Percentiles rank a stretch among this genome's conserved stretches.
phyloP scores from a whole-genome alignment of 2,329 filamentous ascomycete species.

The Penicillium sp. region DNA sequence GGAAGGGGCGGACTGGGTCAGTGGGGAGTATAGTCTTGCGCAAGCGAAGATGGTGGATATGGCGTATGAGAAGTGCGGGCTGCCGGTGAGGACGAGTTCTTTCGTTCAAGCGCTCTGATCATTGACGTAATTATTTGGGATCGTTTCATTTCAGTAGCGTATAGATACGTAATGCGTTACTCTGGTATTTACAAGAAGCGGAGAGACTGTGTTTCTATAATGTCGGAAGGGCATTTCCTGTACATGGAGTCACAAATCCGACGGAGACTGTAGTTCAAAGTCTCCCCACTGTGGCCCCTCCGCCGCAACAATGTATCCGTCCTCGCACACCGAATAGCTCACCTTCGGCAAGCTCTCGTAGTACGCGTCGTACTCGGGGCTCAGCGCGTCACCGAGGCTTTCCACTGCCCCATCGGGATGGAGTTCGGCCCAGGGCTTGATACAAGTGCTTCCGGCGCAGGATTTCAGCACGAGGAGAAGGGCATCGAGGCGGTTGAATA shows the following conservation, averaged over 20 bases:
- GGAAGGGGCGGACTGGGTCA: slow-evolving; percentile 47
- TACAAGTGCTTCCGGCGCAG: slow-evolving; percentile 41
- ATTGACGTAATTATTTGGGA: too few species aligned
- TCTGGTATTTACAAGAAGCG: too few species aligned
- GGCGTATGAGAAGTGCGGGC: slow-evolving; percentile 50
- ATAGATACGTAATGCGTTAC: too few species aligned
- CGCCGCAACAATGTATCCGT: slow-evolving; percentile 40
- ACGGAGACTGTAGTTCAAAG: slow-evolving; percentile 3
- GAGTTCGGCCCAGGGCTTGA: slow-evolving; percentile 42
- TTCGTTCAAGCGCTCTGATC: background rate
- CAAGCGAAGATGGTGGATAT: slow-evolving; percentile 55
- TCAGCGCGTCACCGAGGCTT: slow-evolving; percentile 39
- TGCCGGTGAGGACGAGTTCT: slow-evolving; percentile 20
- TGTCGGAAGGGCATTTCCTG: background rate
- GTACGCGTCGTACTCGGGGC: slow-evolving; percentile 35
- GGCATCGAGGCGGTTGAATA: slow-evolving; percentile 38
- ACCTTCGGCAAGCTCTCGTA: slow-evolving; percentile 40
- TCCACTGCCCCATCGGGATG: slow-evolving; percentile 37
- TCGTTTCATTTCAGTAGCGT: too few species aligned
- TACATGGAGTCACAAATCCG: background rate
- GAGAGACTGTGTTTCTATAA: background rate
- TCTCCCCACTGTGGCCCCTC: slow-evolving; percentile 38
- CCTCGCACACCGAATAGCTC: slow-evolving; percentile 39
- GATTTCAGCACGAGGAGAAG: slow-evolving; percentile 46
- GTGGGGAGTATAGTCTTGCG: slow-evolving; percentile 49